Base-by-base conservation (phyloP, 306 rosid genomes). In the Bauhinia variegata region DNA sequence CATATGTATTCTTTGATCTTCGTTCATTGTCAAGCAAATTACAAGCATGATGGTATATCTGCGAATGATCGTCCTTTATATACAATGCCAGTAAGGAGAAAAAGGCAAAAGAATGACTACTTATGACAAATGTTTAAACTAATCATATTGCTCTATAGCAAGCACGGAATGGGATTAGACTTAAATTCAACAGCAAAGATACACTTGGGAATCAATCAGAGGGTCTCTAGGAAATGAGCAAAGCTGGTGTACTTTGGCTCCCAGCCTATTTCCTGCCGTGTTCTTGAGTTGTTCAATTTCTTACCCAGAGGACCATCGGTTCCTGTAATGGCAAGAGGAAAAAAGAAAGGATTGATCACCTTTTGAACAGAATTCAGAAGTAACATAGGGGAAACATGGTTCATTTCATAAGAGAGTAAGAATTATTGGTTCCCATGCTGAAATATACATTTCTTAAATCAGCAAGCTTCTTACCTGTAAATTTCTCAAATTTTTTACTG, bases 241-340 rank as follows among this genome's bases (percentile, higher is more conserved):
- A 93, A 93, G 73, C 96, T 88, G 8, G 87, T 61, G 85, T 88
- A 90, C 83, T 85, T 93, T 0, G 99, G 97, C 78, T 86, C 92
- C 99, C 99, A 93, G 16, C 95, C 96, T 18, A 88, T 30, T 75
- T 86, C 89, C 36, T 78, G 78, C 14, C 97, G 89, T 30, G 96
- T 84, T 80, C 66, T 89, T 7, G 86, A 79, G 89, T 90, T 93
- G 88, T 86, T 83, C 71, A 93, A 83, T 88, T 82, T 84, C 84
- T 90, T 90, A 16, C 99, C 99, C 15, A 93, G 72, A 58, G 97
- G 96, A 69, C 77, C 99, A 56, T 56, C 63, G 6, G 77, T 86
- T 79, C 97, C 99, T 93, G 80, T 67, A 78, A n/a, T n/a, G n/a
- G n/a, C n/a, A n/a, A n/a, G n/a, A n/a, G n/a, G n/a, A n/a, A n/a